phyloP scores from a whole-genome alignment of 192 early-diverging fungal genomes.

The Coemansia sp. region DNA sequence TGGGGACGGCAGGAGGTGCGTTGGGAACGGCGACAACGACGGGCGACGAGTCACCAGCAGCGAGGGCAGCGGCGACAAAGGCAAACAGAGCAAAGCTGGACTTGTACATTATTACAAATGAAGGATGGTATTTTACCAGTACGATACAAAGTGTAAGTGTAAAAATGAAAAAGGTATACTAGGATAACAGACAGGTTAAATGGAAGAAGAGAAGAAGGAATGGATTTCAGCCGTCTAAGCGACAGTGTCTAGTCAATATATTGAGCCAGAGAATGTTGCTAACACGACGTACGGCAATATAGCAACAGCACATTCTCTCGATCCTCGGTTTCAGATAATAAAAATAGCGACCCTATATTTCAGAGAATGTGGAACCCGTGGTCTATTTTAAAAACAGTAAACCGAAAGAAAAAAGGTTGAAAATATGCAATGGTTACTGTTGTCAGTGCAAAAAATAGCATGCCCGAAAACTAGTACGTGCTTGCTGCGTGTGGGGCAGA shows the following conservation, averaged over 20 bases:
- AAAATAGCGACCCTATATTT: no score
- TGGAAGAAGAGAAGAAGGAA: not conserved
- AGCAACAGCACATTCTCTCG: no score
- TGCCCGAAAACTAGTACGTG: not conserved
- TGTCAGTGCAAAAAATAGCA: not conserved
- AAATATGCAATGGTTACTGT: not conserved
- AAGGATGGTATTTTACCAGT: not conserved
- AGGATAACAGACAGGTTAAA: not conserved
- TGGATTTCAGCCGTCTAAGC: no score
- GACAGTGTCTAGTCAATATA: no score
- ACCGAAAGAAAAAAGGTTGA: not conserved
- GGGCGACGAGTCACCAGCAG: slow-evolving; percentile 16
- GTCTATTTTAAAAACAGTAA: not conserved
- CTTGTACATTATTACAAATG: slow-evolving; percentile 18
- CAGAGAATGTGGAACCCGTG: no score
- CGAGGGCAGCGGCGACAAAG: slow-evolving; percentile 10
- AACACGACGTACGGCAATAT: no score
- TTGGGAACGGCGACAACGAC: slow-evolving; percentile 16
- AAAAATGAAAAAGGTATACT: not conserved
- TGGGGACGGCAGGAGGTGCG: slow-evolving; percentile 6
- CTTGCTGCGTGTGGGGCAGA: not conserved
- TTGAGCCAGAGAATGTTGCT: no score
- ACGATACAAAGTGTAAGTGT: not conserved
- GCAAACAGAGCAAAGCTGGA: slow-evolving; percentile 22
- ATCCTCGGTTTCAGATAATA: no score